These are phyloP conservation scores for Neophaeococcomyces aloes DNA, from an alignment of 2,329 filamentous ascomycete genomes.

Conservation along the genomic window DNA sequence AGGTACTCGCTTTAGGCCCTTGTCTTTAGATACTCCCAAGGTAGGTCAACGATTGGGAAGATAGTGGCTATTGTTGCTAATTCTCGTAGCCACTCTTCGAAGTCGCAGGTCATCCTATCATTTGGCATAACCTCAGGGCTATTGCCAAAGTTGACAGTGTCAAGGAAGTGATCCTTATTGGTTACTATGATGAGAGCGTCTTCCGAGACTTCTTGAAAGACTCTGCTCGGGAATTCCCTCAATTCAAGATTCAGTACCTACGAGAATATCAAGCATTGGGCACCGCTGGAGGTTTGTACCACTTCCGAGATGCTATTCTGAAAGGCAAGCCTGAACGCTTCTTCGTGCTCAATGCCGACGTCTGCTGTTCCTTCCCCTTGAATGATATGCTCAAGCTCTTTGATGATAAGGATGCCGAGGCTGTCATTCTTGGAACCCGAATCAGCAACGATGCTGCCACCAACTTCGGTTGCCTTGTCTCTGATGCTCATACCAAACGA, in stretches of 20 bases:
- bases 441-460: conserved; percentile 82
- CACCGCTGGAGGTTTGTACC: conserved; percentile 92
- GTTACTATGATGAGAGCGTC: conserved; percentile 95
- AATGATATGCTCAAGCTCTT: conserved; percentile 92
- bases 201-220: conserved; percentile 98
- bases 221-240: conserved; percentile 69
- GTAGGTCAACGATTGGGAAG: conserved; percentile 36
- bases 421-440: conserved; percentile 86
- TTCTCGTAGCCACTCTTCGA: conserved; percentile 76
- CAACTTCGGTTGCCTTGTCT: conserved; percentile 98
- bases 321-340: conserved; percentile 90
- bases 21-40: conserved; percentile 94
- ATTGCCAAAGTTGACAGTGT: conserved; percentile 84
- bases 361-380: conserved; percentile 96
- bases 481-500: conserved; percentile 82
- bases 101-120: conserved; percentile 94
- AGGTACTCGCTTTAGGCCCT: conserved; percentile 87
- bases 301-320: conserved; percentile 97
- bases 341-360: conserved; percentile 95
- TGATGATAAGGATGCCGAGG: conserved; percentile 90
- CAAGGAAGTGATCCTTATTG: conserved; percentile 93
- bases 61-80: background rate
- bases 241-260: conserved; percentile 85
- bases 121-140: conserved; percentile 92
- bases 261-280: conserved; percentile 95